Base-by-base conservation (phyloP, 2,329 filamentous ascomycete species). In the Calonectria fujianensis region DNA sequence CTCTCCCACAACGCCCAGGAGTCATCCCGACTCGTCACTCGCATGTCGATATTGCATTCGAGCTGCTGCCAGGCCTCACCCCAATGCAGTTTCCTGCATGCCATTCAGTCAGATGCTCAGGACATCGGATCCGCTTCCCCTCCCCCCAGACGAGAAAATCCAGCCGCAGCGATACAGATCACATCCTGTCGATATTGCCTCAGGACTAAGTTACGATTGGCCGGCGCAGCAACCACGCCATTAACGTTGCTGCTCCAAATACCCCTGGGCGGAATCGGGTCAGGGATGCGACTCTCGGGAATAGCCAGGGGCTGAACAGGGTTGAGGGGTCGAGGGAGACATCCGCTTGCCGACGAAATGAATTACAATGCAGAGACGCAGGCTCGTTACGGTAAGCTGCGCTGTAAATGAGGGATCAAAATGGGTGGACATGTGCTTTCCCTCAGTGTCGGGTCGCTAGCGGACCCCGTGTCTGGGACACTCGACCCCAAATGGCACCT, bases 271-370 rank as follows among this genome's bases (percentile, higher is more conserved):
- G 61, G 68, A 70, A 74, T 78, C 64, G 54, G 69, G 51, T 69
- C 78, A 76, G 73, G 77, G 74, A 67, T 79, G 69, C 51, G 66
- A 70, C 63, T 50, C 57, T 76, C 77, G 79, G 79, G 77, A 77
- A 80, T 79, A 80, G 69, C 52, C 66, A 67, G 64, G 59, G 48
- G 48, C 51, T 50, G 52, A 66, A 37, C 50, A 59, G 35, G 70
- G 70, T 32, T 32, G 61, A 35, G 50, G 63, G 69, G 69, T 66
- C 35, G 48, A 66, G 48, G 9, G 13, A 29, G 54, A 51, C 27
- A 35, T 57, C 69, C 31, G 48, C 63, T 39, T 51, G 35, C 59
- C 69, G 39, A 50, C 39, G 41, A 69, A 48, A 70, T 48, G 51
- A 70, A 59, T 59, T 41, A 50, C 29, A 67, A 74, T 73, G 69